A percentile compares a stretch with the other conserved stretches of the same genome.
phyloP scores from a whole-genome alignment of 441 rosid genomes.

The Melastoma candidum region DNA sequence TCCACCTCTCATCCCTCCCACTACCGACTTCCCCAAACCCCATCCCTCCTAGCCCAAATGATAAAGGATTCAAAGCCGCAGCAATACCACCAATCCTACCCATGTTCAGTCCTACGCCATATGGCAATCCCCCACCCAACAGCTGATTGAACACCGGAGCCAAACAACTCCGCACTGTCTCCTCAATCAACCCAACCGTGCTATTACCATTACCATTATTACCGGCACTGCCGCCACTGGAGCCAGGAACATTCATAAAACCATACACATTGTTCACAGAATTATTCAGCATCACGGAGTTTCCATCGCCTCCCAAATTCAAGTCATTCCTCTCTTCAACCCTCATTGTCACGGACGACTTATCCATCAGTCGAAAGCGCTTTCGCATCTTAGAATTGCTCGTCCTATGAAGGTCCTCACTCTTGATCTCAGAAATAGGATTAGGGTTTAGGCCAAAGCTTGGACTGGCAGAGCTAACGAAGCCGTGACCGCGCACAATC shows the following conservation, averaged over 20 bases:
- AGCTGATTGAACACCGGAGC: conserved; percentile 26
- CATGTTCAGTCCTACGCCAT: background rate
- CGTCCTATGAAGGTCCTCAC: conserved; percentile 31
- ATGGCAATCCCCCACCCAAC: background rate
- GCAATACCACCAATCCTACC: conserved; percentile 1
- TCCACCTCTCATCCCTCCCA: conserved; percentile 17
- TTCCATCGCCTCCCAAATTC: too few species aligned
- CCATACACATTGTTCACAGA: conserved; percentile 12
- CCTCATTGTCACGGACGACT: conserved; percentile 14
- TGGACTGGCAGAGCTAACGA: background rate
- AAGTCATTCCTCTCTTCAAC: conserved; percentile 31
- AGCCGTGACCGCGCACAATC: background rate
- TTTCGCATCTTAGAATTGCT: conserved; percentile 16
- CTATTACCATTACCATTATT: conserved; percentile 9
- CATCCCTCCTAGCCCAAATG: background rate
- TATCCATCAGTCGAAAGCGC: conserved; percentile 24
- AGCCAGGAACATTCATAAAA: conserved; percentile 5
- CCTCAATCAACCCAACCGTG: conserved; percentile 1
- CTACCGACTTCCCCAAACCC: conserved; percentile 12
- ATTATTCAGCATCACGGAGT: conserved; percentile 13
- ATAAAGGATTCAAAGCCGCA: conserved; percentile 11
- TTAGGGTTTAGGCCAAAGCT: conserved; percentile 9
- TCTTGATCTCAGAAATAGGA: conserved; percentile 16
- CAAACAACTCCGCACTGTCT: conserved; percentile 14
- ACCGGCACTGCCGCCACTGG: conserved; percentile 2